Evolutionary conservation across 2,329 filamentous ascomycete species (phyloP), one percentile per base, ranked within the genome.

Genomic region (Penicillium sp.): DNA sequence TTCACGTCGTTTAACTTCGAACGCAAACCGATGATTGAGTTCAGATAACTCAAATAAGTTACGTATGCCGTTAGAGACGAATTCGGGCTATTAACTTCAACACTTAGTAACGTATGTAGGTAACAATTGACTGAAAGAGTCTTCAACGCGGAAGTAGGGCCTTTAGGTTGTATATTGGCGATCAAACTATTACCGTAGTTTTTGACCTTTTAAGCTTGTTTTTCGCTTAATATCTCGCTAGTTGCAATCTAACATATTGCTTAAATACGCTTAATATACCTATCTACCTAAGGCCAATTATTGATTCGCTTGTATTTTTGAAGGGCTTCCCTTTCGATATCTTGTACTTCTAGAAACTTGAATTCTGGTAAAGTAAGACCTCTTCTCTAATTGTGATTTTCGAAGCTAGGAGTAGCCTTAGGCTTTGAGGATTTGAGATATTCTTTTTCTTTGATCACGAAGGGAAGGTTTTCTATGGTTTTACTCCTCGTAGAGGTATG

Each of bases 11-110:
- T 20, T 37, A 23, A 25, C 10, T 29, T 50, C 35, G 42, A 50
- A 50, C 3, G 12, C 31, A 28, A 38, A 42, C 37, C 27, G 23
- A 12, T 20, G 18, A 50, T 37, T n/a, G 31, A 50, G 38, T 44
- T 46, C 3, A 46, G 29, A 24, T 35, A 46, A 9, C 37, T 23
- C 13, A 42, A 29, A 46, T 50, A 50, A 42, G 24, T 25, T 20
- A 50, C 37, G 27, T 27, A 50, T 29, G 37, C 47, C 27, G 28
- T 37, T 25, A 50, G n/a, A 33, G 47, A 50, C n/a, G 42, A 46
- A 35, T 42, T 38, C 24, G 24, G 24, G 24, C 24, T 6, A 25
- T 25, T 25, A 25, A 25, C 24, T 25, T 20, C 27, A 38, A 50
- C 13, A 35, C 18, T 46, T 25, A 32, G 47, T 46, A 50, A 23